A percentile compares a stretch with the other conserved stretches of the same genome.
Evolutionary conservation across 2,329 filamentous ascomycete genomes (phyloP).

Genomic region (Curvularia sp.): DNA sequence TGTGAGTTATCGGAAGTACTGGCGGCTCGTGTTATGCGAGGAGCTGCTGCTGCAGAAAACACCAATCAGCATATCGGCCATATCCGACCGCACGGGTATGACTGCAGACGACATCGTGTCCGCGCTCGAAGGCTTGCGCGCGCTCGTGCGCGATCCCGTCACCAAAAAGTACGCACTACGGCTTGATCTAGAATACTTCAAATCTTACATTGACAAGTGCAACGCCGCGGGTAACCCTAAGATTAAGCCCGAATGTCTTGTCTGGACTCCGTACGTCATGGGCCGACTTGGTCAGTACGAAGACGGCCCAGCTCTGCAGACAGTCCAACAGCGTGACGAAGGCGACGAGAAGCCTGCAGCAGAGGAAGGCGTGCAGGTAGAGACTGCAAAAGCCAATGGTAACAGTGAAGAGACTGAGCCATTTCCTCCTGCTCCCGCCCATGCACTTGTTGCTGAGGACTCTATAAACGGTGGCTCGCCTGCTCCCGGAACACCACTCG

Average conservation of each 20-base stretch:
- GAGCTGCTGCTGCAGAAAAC: conserved; percentile 73
- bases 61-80: conserved; percentile 65
- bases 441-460: conserved; percentile 37
- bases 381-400: conserved; percentile 37
- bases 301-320: conserved; percentile 78
- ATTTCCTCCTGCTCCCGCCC: conserved; percentile 33
- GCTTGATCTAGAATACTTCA: conserved; percentile 84
- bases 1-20: conserved; percentile 97
- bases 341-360: conserved; percentile 57
- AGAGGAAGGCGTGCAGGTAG: conserved; percentile 56
- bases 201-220: conserved; percentile 87
- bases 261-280: conserved; percentile 98
- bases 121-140: conserved; percentile 86
- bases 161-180: conserved; percentile 90
- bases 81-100: conserved; percentile 91
- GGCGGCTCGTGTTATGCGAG: conserved; percentile 86
- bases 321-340: conserved; percentile 86
- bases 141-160: conserved; percentile 85
- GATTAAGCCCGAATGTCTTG: conserved; percentile 78
- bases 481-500: conserved; percentile 42
- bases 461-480: conserved; percentile 43
- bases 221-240: conserved; percentile 87
- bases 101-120: conserved; percentile 96
- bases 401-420: conserved; percentile 24
- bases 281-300: conserved; percentile 85